These are phyloP conservation scores for Verticillium dahliae DNA, from an alignment of 2,329 filamentous ascomycete genomes.

Conservation along the genomic window DNA sequence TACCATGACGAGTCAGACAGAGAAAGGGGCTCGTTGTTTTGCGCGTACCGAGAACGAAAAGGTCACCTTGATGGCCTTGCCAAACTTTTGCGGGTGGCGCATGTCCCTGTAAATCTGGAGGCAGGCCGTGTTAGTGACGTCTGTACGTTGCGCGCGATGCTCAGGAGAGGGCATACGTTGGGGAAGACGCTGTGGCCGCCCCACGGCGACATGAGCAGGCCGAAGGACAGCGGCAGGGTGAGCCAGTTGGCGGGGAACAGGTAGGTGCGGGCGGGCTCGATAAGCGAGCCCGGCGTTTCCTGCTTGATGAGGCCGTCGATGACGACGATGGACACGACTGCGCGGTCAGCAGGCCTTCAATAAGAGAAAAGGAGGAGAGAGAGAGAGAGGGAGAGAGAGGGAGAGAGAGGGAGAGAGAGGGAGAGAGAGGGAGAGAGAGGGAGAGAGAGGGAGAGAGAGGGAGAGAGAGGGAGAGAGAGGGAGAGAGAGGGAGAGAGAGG, in stretches of 20 bases:
- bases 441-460: neutral
- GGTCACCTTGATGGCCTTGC: constrained; percentile 66
- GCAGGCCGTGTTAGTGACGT: neutral
- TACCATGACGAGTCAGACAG: neutral
- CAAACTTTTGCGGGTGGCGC: constrained; percentile 75
- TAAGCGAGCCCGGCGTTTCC: constrained; percentile 71
- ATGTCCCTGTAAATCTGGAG: constrained; percentile 55
- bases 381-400: neutral
- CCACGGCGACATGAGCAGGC: constrained; percentile 76
- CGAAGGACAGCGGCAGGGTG: constrained; percentile 81
- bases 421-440: neutral
- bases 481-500: neutral
- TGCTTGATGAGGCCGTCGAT: constrained; percentile 82
- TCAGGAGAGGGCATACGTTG: constrained; percentile 44
- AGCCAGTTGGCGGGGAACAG: constrained; percentile 82
- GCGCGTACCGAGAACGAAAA: constrained; percentile 72
- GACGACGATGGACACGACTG: constrained; percentile 78
- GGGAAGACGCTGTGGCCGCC: constrained; percentile 68
- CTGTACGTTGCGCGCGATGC: neutral
- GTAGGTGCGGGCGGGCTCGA: constrained; percentile 72
- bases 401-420: neutral
- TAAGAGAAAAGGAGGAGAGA: too few relatives aligned
- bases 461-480: neutral
- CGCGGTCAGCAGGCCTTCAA: too few relatives aligned
- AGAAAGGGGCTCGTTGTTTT: neutral